Conservation (phyloP, 2,329 filamentous ascomycete genomes). For the Emmonsia crescens region DNA sequence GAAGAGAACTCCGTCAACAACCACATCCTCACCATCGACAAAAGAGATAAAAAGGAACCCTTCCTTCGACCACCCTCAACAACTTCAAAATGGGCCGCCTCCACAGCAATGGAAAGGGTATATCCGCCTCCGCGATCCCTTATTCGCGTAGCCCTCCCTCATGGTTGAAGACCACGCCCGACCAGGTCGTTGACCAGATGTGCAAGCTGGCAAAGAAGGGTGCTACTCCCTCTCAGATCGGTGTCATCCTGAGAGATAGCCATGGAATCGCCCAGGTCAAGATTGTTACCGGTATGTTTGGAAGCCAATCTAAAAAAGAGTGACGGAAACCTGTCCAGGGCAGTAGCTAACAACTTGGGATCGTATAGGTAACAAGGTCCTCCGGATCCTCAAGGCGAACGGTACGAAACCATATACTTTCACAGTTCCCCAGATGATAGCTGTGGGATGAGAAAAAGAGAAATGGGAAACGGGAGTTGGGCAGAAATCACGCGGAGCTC, state of each 20-base stretch:
- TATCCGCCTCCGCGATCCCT: slow-evolving; percentile 87
- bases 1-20: neutral
- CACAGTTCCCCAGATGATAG: slow-evolving; percentile 12
- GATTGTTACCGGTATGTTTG: slow-evolving; percentile 75
- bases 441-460: slow-evolving; percentile 6
- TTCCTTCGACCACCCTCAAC: slow-evolving; percentile 8
- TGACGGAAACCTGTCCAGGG: too few relatives aligned
- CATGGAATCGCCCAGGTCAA: slow-evolving; percentile 98
- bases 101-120: slow-evolving; percentile 99
- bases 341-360: slow-evolving; percentile 26
- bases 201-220: slow-evolving; percentile 98
- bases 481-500: slow-evolving; percentile 8
- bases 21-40: neutral
- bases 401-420: slow-evolving; percentile 52
- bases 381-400: slow-evolving; percentile 94
- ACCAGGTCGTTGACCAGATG: slow-evolving; percentile 98
- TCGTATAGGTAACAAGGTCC: slow-evolving; percentile 88
- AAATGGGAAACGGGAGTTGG: slow-evolving; percentile 3
- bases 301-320: neutral
- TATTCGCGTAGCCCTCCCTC: slow-evolving; percentile 88
- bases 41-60: neutral
- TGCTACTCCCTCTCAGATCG: slow-evolving; percentile 95
- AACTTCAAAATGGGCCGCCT: slow-evolving; percentile 69
- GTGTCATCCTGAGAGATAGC: slow-evolving; percentile 95
- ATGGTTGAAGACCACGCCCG: slow-evolving; percentile 98